Percentiles rank a stretch among this genome's conserved stretches.
Evolutionary conservation across 208 protist genomes (phyloP).

Genomic region (Leishmania guyanensis): DNA sequence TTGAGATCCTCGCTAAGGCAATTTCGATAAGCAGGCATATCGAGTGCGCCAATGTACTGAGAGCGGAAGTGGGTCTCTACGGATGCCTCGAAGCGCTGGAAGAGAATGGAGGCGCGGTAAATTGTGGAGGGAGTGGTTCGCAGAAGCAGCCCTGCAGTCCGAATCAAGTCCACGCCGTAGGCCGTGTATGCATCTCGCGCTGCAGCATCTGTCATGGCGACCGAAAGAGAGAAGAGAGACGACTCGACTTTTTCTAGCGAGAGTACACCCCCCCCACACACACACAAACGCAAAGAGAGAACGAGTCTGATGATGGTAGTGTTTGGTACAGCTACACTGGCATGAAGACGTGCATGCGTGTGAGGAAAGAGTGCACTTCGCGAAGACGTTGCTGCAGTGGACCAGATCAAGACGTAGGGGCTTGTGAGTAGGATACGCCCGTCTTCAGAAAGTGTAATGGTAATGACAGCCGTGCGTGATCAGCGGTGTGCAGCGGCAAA

Average conservation of each 20-base stretch:
- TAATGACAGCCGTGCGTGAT: not conserved
- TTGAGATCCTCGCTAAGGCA: constrained; percentile 1
- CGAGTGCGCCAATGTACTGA: constrained; percentile 30
- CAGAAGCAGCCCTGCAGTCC: constrained; percentile 62
- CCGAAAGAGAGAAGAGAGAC: no score
- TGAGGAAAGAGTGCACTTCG: not conserved
- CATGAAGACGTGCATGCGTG: not conserved
- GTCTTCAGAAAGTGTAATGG: not conserved
- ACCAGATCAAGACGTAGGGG: not conserved
- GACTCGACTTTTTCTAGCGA: not conserved
- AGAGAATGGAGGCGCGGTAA: constrained; percentile 71
- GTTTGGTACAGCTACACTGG: not conserved
- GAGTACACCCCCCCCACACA: not conserved
- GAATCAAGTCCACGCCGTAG: constrained; percentile 83
- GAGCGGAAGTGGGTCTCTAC: constrained; percentile 44
- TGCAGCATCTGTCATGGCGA: constrained; percentile 30
- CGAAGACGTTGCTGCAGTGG: not conserved
- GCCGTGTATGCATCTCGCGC: constrained; percentile 48
- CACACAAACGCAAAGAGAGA: not conserved
- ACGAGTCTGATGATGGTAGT: not conserved
- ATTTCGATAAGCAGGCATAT: constrained; percentile 21
- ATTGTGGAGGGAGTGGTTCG: constrained; percentile 67
- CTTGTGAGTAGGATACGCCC: not conserved
- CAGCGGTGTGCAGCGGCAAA: not conserved
- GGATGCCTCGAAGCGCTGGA: constrained; percentile 74